Base-by-base conservation (phyloP, 148 eudicot genomes). In the Camellia lanceoleosa region DNA sequence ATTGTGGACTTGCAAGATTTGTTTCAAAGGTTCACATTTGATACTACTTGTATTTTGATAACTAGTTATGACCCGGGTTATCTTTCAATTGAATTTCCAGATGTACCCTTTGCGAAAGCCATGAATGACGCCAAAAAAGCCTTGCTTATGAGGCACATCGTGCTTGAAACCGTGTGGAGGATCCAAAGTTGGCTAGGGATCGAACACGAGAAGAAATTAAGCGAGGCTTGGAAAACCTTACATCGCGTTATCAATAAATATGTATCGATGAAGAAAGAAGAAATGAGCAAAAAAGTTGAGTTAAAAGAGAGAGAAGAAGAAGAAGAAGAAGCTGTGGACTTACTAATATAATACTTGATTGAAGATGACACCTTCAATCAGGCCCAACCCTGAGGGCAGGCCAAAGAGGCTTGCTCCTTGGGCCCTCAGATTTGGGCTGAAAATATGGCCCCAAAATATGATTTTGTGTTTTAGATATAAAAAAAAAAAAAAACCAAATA, bases 1-100 rank as follows among this genome's bases (percentile, higher is more conserved):
- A 87, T 78, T n/a, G 66, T 91, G 3, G 90, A 91, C 54, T 80
- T 91, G 60, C 89, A 91, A 74, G 88, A 91, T 41, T 78, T 91
- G 76, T 86, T 91, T 47, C 84, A 83, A 64, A 87, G 93, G 82
- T 80, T 89, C 65, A 86, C 89, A 4, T 89, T 90, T 44, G 93
- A 90, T 75, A 84, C 84, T 0, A 89, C 86, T 20, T 86, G 90
- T 43, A 62, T 69, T 0, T 74, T 86, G 12, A 81, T 88, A 0
- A 88, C 89, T 18, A 89, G 90, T 0, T 43, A 85, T 42, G 91
- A 91, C 59, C 88, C 90, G 0, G 79, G 82, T 3, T 80, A 87
- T 23, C 51, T 88, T 13, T 81, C 84, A 0, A 13, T 81, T 4
- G 88, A 89, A 46, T 71, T 89, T 3, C 87, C 87, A 4, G 64